phyloP scores from a whole-genome alignment of 768 basidiomycete species.

The Chlorophyllum brunneum region DNA sequence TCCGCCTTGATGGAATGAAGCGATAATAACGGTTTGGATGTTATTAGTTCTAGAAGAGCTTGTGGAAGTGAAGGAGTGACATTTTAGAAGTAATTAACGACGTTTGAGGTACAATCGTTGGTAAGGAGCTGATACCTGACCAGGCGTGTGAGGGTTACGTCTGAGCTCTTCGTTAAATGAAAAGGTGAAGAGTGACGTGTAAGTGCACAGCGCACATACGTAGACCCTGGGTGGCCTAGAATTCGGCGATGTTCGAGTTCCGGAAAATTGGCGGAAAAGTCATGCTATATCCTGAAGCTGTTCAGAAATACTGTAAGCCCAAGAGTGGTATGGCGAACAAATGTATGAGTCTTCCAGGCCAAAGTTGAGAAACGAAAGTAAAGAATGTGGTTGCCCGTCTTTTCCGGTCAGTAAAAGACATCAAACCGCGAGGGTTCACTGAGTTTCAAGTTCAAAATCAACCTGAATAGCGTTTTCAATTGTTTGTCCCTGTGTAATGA shows the following conservation, averaged over 20 bases:
- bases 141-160: constrained; percentile 52
- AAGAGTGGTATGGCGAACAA: constrained; percentile 11
- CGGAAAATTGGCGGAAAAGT: constrained; percentile 56
- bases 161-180: constrained; percentile 75
- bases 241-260: constrained; percentile 40
- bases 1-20: constrained; percentile 58
- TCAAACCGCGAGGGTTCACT: constrained; percentile 16
- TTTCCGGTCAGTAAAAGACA: constrained; percentile 17
- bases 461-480: constrained; percentile 3
- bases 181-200: constrained; percentile 56
- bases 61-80: too few relatives aligned
- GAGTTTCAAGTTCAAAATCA: constrained; percentile 13
- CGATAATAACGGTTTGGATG: constrained; percentile 55
- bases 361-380: constrained; percentile 47
- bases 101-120: constrained; percentile 52
- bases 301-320: too few relatives aligned
- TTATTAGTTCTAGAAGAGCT: constrained; percentile 38
- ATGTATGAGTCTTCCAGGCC: constrained; percentile 37
- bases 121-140: constrained; percentile 44
- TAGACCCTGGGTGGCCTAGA: constrained; percentile 45
- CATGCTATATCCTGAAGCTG: constrained; percentile 48
- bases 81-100: too few relatives aligned
- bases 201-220: constrained; percentile 59
- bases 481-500: background rate
- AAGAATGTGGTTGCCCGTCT: constrained; percentile 46